Evolutionary conservation across 2,329 filamentous ascomycete species (phyloP).

Genomic region (Penicillium olsonii): DNA sequence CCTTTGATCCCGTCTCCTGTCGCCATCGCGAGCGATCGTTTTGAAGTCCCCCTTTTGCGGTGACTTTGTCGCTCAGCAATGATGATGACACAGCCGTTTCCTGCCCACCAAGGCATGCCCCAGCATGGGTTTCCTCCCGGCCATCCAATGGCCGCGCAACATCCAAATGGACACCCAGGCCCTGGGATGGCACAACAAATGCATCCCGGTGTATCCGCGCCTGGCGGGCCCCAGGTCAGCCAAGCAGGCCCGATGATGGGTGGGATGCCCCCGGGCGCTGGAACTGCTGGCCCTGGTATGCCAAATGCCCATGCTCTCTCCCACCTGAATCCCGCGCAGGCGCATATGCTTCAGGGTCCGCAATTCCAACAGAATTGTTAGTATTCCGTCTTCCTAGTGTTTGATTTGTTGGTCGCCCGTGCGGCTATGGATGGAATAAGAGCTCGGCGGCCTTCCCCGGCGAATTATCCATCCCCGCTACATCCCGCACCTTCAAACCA

Average conservation of each 20-base stretch:
- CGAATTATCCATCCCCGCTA: slow-evolving; percentile 1
- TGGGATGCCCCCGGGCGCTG: slow-evolving; percentile 62
- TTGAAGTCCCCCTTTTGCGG: slow-evolving; percentile 32
- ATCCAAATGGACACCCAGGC: slow-evolving; percentile 57
- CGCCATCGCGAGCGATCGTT: slow-evolving; percentile 20
- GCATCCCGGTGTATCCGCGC: slow-evolving; percentile 62
- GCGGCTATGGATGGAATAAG: background rate
- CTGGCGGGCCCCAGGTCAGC: slow-evolving; percentile 59
- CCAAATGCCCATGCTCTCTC: slow-evolving; percentile 62
- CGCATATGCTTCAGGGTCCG: slow-evolving; percentile 56
- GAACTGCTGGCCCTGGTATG: slow-evolving; percentile 52
- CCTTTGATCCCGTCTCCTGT: slow-evolving; percentile 11
- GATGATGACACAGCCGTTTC: slow-evolving; percentile 58
- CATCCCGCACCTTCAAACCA: background rate
- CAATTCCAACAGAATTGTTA: slow-evolving; percentile 46
- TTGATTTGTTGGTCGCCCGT: background rate
- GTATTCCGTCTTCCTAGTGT: slow-evolving; percentile 20
- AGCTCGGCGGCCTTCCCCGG: background rate
- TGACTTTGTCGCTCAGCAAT: slow-evolving; percentile 48
- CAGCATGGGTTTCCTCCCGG: slow-evolving; percentile 61
- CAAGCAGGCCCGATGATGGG: slow-evolving; percentile 65
- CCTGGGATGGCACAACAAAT: slow-evolving; percentile 57
- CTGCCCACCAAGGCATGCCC: slow-evolving; percentile 61
- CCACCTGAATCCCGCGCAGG: slow-evolving; percentile 58
- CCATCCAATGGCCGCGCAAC: slow-evolving; percentile 62